Percentiles rank a stretch among this genome's conserved stretches.
Conservation (phyloP, 2,329 filamentous ascomycete species). For the Neofusicoccum laricinum region DNA sequence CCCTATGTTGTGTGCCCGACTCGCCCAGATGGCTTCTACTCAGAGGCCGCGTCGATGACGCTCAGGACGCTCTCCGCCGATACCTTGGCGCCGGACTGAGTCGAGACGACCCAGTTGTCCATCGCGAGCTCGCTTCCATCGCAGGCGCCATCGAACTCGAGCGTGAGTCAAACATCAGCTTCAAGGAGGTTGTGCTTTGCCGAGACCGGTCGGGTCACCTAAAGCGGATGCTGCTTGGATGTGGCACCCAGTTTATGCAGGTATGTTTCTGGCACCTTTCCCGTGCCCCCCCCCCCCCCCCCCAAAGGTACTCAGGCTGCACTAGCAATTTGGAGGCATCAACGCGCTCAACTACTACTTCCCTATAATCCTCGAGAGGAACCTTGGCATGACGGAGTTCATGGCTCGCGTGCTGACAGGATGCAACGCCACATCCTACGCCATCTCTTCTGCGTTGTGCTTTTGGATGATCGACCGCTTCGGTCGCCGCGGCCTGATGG, state of each 20-base stretch:
- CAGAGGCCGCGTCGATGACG: slow-evolving; percentile 48
- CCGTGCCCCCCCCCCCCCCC: too few species aligned
- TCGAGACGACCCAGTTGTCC: slow-evolving; percentile 12
- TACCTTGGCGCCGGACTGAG: slow-evolving; percentile 17
- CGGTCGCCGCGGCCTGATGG: slow-evolving; percentile 24
- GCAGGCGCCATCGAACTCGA: slow-evolving; percentile 19
- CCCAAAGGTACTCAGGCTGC: too few species aligned
- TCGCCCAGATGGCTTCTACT: slow-evolving; percentile 56
- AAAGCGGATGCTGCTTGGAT: slow-evolving; percentile 18
- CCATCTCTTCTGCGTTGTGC: slow-evolving; percentile 22
- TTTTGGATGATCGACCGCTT: slow-evolving; percentile 27
- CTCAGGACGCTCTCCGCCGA: slow-evolving; percentile 42
- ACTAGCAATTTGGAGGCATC: slow-evolving; percentile 18
- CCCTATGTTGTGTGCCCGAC: slow-evolving; percentile 51
- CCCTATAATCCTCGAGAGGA: slow-evolving; percentile 19
- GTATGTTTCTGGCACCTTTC: too few species aligned
- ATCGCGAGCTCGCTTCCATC: slow-evolving; percentile 18
- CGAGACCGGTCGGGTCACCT: slow-evolving; percentile 17
- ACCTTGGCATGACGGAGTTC: slow-evolving; percentile 19
- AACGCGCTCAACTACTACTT: slow-evolving; percentile 21
- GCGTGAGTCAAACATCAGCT: slow-evolving; percentile 15
- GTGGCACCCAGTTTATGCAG: slow-evolving; percentile 21
- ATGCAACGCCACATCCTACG: slow-evolving; percentile 23
- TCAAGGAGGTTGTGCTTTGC: slow-evolving; percentile 18
- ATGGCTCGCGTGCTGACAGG: slow-evolving; percentile 21